These are phyloP conservation scores for Aegilops speltoides DNA, from an alignment of 176 grass and related monocot genomes.

Conservation along the genomic window DNA sequence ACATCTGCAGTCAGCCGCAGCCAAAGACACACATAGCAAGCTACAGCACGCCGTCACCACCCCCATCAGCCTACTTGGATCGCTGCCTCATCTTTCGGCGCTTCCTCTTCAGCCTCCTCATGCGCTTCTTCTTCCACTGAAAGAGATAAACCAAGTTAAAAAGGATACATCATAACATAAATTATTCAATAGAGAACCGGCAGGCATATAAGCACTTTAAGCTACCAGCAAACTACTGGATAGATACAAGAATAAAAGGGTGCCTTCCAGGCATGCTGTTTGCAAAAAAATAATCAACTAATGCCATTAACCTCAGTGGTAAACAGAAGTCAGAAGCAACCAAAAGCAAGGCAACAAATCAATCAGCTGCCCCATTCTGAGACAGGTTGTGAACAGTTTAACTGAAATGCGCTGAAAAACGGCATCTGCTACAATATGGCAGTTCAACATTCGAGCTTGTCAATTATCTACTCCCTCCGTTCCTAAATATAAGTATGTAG, in stretches of 20 bases:
- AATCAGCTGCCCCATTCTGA: neutral
- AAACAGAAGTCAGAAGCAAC: neutral
- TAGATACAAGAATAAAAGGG: neutral
- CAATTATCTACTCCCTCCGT: too few species aligned
- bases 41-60: neutral
- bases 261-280: neutral
- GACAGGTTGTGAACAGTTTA: neutral
- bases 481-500: too few species aligned
- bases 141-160: neutral
- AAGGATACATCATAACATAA: too few species aligned
- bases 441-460: neutral
- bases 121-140: constrained; percentile 99
- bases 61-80: constrained; percentile 66
- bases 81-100: constrained; percentile 98
- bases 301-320: too few species aligned
- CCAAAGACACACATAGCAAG: neutral
- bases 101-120: constrained; percentile 99
- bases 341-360: neutral
- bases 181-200: neutral
- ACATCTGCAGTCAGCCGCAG: neutral
- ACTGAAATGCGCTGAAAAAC: neutral
- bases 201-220: too few species aligned
- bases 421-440: neutral
- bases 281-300: neutral
- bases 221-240: neutral